Evolutionary conservation across 148 eudicot species (phyloP), one percentile per base, ranked within the genome.

Genomic region (Persicaria maculosa): DNA sequence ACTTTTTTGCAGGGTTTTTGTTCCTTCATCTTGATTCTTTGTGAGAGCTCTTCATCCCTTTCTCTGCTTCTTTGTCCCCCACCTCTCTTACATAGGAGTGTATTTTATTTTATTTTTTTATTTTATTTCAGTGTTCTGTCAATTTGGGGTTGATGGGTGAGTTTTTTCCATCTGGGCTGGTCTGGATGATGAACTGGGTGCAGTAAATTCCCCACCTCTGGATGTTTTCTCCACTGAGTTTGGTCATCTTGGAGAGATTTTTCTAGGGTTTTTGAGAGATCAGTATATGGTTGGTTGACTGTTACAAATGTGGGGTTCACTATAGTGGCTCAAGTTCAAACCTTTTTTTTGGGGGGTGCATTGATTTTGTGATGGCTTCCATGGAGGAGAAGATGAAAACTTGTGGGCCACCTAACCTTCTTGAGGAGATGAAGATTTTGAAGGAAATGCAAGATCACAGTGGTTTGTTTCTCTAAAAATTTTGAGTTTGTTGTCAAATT

Each of bases 401-500:
- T 65, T 36, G 45, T 65, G 70, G 47, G 45, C 44, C 89, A 71
- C 85, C 88, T 43, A 85, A 77, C 78, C 69, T 93, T 43, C 86
- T 87, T 78, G 97, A 93, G 76, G 97, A 91, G 76, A 86, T 93
- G 93, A 90, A 90, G 79, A 65, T 90, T 76, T 79, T 92, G 78
- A 92, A 90, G 50, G 91, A 87, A 87, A 89, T 90, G 86, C 96
- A 89, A 81, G 97, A 90, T 52, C 91, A 93, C 52, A 79, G 86
- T 82, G 93, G 97, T 89, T 2, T 65, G 70, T 4, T 59, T 48
- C 12, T 48, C 52, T 20, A 20, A 17, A 40, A 36, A 6, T 65
- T 59, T 40, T 40, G 46, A 9, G 40, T 65, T 43, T 65, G 70
- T 40, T 65, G 19, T 16, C 40, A 40, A 65, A 19, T 40, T 40